Conservation (phyloP, 192 early-diverging fungal species). For the Coemansia sp. region DNA sequence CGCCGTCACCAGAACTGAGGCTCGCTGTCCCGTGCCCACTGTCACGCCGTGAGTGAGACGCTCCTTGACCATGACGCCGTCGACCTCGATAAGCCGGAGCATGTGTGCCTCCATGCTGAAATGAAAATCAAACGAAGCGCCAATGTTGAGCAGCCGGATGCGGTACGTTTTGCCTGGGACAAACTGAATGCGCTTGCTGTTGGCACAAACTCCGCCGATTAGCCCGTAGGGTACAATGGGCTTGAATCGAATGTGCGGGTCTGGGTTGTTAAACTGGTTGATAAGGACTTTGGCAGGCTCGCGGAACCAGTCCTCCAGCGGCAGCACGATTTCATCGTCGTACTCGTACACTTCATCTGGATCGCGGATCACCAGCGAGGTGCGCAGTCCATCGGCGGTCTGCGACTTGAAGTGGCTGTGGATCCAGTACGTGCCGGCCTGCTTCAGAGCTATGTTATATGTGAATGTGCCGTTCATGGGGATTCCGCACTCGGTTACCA, state of each 20-base stretch:
- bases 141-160: constrained; percentile 77
- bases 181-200: constrained; percentile 60
- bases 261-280: constrained; percentile 61
- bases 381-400: constrained; percentile 78
- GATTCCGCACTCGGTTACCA: constrained; percentile 75
- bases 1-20: constrained; percentile 79
- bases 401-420: constrained; percentile 71
- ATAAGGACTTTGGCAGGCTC: constrained; percentile 59
- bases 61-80: constrained; percentile 68
- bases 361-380: constrained; percentile 64
- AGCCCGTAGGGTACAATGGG: constrained; percentile 35
- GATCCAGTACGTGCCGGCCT: constrained; percentile 85
- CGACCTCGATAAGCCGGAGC: constrained; percentile 79
- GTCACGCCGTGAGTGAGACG: constrained; percentile 57
- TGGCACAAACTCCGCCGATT: constrained; percentile 60
- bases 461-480: constrained; percentile 65
- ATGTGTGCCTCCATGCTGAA: constrained; percentile 82
- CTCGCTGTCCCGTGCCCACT: constrained; percentile 71
- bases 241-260: constrained; percentile 27
- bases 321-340: constrained; percentile 69
- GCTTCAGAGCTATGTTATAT: constrained; percentile 66
- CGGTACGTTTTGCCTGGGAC: constrained; percentile 78
- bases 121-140: constrained; percentile 70
- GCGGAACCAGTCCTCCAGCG: constrained; percentile 76
- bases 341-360: constrained; percentile 59